Base-by-base conservation (phyloP, 768 basidiomycete genomes). In the Termitomyces bulborhizus region DNA sequence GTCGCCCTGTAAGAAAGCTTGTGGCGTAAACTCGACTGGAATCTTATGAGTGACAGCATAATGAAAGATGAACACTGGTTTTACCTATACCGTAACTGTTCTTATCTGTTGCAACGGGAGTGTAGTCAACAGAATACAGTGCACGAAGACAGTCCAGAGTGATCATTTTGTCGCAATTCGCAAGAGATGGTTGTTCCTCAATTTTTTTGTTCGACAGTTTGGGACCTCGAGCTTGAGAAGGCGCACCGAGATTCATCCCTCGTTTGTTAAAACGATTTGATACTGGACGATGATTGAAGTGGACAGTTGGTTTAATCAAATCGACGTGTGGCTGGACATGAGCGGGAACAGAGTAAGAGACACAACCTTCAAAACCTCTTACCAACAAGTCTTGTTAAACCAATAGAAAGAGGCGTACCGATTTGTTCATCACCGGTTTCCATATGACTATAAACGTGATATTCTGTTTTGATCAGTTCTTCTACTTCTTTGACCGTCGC, bases 361-460 rank as follows among this genome's bases (percentile, higher is more conserved):
- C 66, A 53, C 73, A 74, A 16, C 72, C 74, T 78, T 40, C 7
- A 27, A 47, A 5, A 39, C 3, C 1, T 52, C 13, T 40, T 4
- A 46, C 48, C 0, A 56, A 16, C 9, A 16, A 16, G 39, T 47
- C 13, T 34, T n/a, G 31, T 45, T 12, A 16, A 48, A 31, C 32
- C 29, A 39, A 47, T 34, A 29, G 5, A 11, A 46, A 27, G 18
- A 45, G 3, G 18, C 36, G 39, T n/a, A 52, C 76, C 75, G 27
- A 77, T 56, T 54, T 76, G 75, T 55, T 74, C 64, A 21, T 68
- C 67, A 21, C 74, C 75, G 34, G 63, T 64, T 16, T 55, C 54
- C n/a, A 66, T 62, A 57, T 79, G 76, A 26, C 63, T 66, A 57
- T 73, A 80, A 8, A 79, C 71, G 54, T 77, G 71, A 62, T 81